phyloP scores from a whole-genome alignment of 495 filamentous ascomycete genomes.

The Aspergillus sparsus region DNA sequence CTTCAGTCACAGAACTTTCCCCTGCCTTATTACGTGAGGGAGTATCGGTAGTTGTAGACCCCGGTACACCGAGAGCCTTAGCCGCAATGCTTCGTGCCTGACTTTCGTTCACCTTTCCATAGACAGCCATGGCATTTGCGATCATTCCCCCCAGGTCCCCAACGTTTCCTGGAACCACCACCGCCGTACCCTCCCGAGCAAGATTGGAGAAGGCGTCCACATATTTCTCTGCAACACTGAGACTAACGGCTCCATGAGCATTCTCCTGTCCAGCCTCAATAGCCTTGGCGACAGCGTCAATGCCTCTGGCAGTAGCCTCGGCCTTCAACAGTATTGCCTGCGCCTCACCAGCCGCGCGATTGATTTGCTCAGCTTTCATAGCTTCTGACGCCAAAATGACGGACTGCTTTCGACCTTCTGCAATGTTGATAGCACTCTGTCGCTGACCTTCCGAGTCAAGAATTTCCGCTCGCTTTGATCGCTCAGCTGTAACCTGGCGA shows the following conservation, averaged over 20 bases:
- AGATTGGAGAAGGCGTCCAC: slow-evolving; percentile 92
- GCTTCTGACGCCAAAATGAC: slow-evolving; percentile 96
- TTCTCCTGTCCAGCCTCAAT: slow-evolving; percentile 69
- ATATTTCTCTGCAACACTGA: slow-evolving; percentile 95
- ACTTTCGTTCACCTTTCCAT: slow-evolving; percentile 87
- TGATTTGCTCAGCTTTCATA: slow-evolving; percentile 85
- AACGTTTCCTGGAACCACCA: slow-evolving; percentile 94
- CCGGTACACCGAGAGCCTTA: slow-evolving; percentile 42
- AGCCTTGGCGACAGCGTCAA: slow-evolving; percentile 75
- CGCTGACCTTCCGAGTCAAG: slow-evolving; percentile 93
- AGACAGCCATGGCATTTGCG: slow-evolving; percentile 91
- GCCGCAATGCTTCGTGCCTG: slow-evolving; percentile 71
- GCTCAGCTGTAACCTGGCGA: slow-evolving; percentile 93
- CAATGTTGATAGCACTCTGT: slow-evolving; percentile 97
- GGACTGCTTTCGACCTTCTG: slow-evolving; percentile 92
- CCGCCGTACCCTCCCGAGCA: slow-evolving; percentile 89
- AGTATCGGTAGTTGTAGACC: slow-evolving; percentile 3
- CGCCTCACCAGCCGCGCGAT: slow-evolving; percentile 85
- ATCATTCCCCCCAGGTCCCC: slow-evolving; percentile 99
- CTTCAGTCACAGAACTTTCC: slow-evolving; percentile 18
- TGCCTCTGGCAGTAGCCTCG: slow-evolving; percentile 80
- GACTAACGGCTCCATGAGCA: slow-evolving; percentile 78
- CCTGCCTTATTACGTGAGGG: background rate
- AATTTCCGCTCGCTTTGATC: slow-evolving; percentile 95
- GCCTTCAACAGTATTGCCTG: slow-evolving; percentile 88